phyloP scores from a whole-genome alignment of 2,329 filamentous ascomycete species.

The Colletotrichum sp. region DNA sequence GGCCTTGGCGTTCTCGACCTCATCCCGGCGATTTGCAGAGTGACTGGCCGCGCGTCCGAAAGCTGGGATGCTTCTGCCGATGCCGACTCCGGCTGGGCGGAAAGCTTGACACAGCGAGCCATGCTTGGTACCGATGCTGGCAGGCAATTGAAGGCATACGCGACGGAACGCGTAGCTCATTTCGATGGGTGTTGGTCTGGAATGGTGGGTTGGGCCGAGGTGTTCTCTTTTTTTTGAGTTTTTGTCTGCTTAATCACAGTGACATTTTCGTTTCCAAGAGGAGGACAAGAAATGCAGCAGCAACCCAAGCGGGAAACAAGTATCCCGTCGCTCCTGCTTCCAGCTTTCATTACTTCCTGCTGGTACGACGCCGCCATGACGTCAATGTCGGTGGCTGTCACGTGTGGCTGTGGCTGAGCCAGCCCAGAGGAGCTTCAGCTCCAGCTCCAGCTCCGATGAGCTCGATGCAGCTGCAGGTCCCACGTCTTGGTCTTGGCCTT shows the following conservation, averaged over 20 bases:
- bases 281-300: background rate
- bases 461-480: background rate
- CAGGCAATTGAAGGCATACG: constrained; percentile 21
- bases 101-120: constrained; percentile 16
- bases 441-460: background rate
- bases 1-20: constrained; percentile 27
- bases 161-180: constrained; percentile 25
- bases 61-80: background rate
- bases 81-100: constrained; percentile 15
- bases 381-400: background rate
- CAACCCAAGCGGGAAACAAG: background rate
- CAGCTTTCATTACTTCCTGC: background rate
- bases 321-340: background rate
- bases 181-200: background rate
- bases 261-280: background rate
- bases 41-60: background rate
- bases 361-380: background rate
- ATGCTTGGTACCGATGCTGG: constrained; percentile 10
- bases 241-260: background rate
- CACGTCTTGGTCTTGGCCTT: background rate
- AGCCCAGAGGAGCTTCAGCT: background rate
- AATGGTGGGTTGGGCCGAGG: background rate
- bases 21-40: background rate
- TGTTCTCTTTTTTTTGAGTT: background rate
- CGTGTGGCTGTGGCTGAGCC: background rate